Evolutionary conservation across 306 rosid genomes (phyloP).

Genomic region (Datisca glomerata): DNA sequence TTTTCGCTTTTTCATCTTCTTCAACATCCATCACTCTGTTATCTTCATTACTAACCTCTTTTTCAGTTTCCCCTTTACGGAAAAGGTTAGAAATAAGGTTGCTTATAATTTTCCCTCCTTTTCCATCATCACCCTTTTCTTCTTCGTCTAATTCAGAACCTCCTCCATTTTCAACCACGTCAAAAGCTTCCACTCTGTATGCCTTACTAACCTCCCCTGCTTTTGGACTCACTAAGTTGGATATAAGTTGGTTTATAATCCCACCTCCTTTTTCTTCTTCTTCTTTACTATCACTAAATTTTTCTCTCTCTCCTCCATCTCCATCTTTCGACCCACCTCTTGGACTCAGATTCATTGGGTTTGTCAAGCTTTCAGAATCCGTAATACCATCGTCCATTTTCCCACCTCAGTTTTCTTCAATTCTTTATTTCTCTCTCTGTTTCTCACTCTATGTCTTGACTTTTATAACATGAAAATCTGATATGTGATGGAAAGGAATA

Average conservation of each 20-base stretch:
- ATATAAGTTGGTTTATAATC: slow-evolving; percentile 10
- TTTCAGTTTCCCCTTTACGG: not conserved
- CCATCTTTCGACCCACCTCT: too few species aligned
- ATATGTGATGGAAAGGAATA: too few species aligned
- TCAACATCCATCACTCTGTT: too few species aligned
- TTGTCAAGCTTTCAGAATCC: too few species aligned
- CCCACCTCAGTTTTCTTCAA: too few species aligned
- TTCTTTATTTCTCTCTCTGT: too few species aligned
- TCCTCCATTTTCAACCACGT: slow-evolving; percentile 5
- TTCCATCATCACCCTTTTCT: slow-evolving; percentile 7
- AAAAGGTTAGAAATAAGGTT: slow-evolving; percentile 18
- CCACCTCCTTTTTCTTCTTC: slow-evolving; percentile 18
- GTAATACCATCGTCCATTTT: too few species aligned
- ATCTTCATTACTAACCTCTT: not conserved
- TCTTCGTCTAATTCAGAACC: slow-evolving; percentile 9
- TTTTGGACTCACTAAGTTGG: slow-evolving; percentile 18
- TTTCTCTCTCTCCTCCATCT: slow-evolving; percentile 3
- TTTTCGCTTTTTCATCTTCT: slow-evolving; percentile 6
- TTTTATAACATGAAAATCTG: too few species aligned
- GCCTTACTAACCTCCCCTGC: slow-evolving; percentile 5
- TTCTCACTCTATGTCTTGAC: too few species aligned
- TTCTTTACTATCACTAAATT: not conserved
- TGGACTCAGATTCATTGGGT: too few species aligned
- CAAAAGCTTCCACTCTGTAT: slow-evolving; percentile 1
- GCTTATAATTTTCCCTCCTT: slow-evolving; percentile 1